phyloP scores from a whole-genome alignment of 495 filamentous ascomycete species.

The Aeminium ludgeri region DNA sequence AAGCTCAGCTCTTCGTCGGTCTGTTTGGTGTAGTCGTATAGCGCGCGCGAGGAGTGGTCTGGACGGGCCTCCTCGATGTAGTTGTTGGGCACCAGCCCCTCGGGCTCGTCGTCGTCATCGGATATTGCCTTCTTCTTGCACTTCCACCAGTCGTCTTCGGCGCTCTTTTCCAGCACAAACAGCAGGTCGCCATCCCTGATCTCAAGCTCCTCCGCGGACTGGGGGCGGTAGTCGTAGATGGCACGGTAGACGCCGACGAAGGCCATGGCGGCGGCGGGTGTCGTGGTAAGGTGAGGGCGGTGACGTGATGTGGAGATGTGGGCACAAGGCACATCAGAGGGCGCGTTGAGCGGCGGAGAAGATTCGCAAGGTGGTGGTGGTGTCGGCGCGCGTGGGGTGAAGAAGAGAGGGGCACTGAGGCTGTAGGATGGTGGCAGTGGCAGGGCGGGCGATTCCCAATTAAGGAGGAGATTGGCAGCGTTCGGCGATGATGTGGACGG shows the following conservation, averaged over 20 bases:
- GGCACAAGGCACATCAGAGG: too few species aligned
- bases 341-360: too few species aligned
- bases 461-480: too few species aligned
- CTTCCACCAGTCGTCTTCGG: slow-evolving; percentile 94
- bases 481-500: too few species aligned
- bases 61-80: slow-evolving; percentile 76
- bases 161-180: slow-evolving; percentile 78
- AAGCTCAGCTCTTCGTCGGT: slow-evolving; percentile 98
- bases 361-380: too few species aligned
- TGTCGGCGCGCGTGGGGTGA: too few species aligned
- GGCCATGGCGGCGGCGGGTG: slow-evolving; percentile 39
- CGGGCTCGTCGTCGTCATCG: slow-evolving; percentile 87
- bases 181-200: slow-evolving; percentile 82
- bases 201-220: slow-evolving; percentile 72
- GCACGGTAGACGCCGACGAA: slow-evolving; percentile 89
- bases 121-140: slow-evolving; percentile 88
- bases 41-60: slow-evolving; percentile 54
- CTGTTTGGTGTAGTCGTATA: slow-evolving; percentile 92
- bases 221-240: slow-evolving; percentile 83
- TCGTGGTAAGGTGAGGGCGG: too few species aligned
- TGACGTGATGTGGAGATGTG: too few species aligned
- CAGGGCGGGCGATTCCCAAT: too few species aligned
- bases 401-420: too few species aligned
- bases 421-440: too few species aligned
- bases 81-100: slow-evolving; percentile 85